Evolutionary conservation across 176 grass and related monocot genomes (phyloP).

Genomic region (Elymus sibiricus): DNA sequence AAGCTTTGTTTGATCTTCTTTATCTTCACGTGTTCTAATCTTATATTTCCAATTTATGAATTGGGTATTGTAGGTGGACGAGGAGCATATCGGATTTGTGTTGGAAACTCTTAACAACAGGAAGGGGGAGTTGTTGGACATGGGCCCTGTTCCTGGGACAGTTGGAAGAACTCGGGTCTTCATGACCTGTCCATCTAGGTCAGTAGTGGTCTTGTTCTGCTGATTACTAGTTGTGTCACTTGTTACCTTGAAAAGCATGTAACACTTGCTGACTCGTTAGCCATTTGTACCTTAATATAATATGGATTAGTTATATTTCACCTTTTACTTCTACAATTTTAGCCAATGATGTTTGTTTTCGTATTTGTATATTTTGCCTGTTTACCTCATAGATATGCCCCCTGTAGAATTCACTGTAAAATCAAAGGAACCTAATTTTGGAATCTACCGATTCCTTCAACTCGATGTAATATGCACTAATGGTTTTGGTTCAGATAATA

Average conservation of each 20-base stretch:
- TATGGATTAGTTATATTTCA: not conserved
- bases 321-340: not conserved
- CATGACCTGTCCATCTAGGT: conserved; percentile 98
- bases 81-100: conserved; percentile 93
- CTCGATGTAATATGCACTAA: conserved; percentile 1
- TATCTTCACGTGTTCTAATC: conserved; percentile 29
- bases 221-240: not conserved
- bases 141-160: conserved; percentile 88
- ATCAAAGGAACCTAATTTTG: not conserved
- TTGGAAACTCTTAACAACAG: conserved; percentile 91
- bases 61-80: conserved; percentile 73
- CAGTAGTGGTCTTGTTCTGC: not conserved
- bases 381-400: not conserved
- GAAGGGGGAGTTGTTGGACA: conserved; percentile 85
- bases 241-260: conserved; percentile 7
- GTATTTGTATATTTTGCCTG: not conserved
- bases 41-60: conserved; percentile 12
- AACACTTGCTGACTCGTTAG: not conserved
- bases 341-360: not conserved
- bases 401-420: not conserved
- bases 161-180: conserved; percentile 77
- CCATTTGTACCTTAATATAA: not conserved
- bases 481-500: conserved; percentile 7
- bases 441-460: not conserved
- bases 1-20: conserved; percentile 12